A percentile compares a stretch with the other conserved stretches of the same genome.
Evolutionary conservation across 2,329 filamentous ascomycete genomes (phyloP).

Genomic region (Xylaria sp.): DNA sequence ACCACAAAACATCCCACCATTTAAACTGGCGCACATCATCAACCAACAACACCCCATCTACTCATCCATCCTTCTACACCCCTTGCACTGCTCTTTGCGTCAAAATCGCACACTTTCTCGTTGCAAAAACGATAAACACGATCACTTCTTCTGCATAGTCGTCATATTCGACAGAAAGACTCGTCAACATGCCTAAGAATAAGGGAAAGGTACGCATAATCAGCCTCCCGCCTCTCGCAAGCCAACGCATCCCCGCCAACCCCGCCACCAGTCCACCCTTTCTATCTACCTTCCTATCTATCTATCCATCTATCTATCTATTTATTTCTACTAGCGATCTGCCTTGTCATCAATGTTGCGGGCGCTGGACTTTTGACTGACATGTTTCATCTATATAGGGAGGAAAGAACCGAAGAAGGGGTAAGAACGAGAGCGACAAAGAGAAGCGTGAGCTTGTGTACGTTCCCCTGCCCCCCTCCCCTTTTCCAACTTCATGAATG

Average conservation of each 20-base stretch:
- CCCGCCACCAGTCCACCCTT: constrained; percentile 17
- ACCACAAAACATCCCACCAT: constrained; percentile 41
- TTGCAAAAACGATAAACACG: not conserved
- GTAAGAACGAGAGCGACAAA: constrained; percentile 99
- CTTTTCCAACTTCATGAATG: no score
- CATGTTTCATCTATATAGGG: constrained; percentile 68
- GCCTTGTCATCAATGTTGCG: constrained; percentile 26
- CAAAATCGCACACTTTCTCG: not conserved
- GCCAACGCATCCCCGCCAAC: constrained; percentile 27
- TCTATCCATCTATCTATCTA: no score
- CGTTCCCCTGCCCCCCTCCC: not conserved
- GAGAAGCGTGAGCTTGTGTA: constrained; percentile 94
- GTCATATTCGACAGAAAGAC: constrained; percentile 32
- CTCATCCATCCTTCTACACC: constrained; percentile 8
- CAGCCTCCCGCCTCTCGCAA: constrained; percentile 7
- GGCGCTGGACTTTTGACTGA: constrained; percentile 38
- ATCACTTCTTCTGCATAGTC: constrained; percentile 11
- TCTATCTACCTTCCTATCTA: not conserved
- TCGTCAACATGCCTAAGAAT: constrained; percentile 90
- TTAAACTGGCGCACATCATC: constrained; percentile 36
- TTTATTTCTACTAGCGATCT: constrained; percentile 4
- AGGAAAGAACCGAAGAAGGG: constrained; percentile 97
- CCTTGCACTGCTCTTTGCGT: not conserved
- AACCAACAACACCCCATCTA: constrained; percentile 13
- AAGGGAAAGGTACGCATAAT: constrained; percentile 87